These are phyloP conservation scores for Priceomyces haplophilus DNA, from an alignment of 805 yeast genomes.

Conservation along the genomic window DNA sequence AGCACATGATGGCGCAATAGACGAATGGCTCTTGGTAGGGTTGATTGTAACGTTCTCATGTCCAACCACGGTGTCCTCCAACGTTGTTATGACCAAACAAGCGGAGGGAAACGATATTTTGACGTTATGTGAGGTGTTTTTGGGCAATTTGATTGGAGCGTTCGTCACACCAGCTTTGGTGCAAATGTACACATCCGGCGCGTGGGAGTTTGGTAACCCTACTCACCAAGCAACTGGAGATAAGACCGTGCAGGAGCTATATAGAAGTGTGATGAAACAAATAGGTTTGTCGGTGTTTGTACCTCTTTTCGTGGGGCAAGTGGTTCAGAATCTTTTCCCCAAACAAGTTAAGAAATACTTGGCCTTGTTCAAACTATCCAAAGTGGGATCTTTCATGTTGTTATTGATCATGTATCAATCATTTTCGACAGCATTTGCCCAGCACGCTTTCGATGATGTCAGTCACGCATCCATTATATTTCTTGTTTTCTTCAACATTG, in stretches of 20 bases:
- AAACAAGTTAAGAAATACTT: slow-evolving; percentile 59
- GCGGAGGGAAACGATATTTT: slow-evolving; percentile 82
- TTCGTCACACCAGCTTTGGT: slow-evolving; percentile 83
- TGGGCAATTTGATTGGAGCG: slow-evolving; percentile 83
- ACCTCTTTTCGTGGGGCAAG: slow-evolving; percentile 87
- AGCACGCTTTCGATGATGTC: slow-evolving; percentile 70
- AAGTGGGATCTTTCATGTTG: slow-evolving; percentile 79
- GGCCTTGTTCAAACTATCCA: slow-evolving; percentile 56
- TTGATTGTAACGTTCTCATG: slow-evolving; percentile 79
- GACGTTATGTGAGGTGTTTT: slow-evolving; percentile 78
- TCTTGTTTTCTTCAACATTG: slow-evolving; percentile 79
- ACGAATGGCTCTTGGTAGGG: slow-evolving; percentile 77
- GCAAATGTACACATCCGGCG: slow-evolving; percentile 60
- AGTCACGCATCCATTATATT: slow-evolving; percentile 68
- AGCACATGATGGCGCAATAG: slow-evolving; percentile 57
- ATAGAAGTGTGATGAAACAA: slow-evolving; percentile 80
- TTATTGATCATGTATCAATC: slow-evolving; percentile 74
- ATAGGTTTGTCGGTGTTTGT: slow-evolving; percentile 80
- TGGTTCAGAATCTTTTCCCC: slow-evolving; percentile 67
- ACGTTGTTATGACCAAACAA: slow-evolving; percentile 85
- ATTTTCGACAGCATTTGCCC: slow-evolving; percentile 84
- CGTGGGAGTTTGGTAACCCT: slow-evolving; percentile 81
- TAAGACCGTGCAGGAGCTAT: slow-evolving; percentile 52
- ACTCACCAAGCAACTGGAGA: slow-evolving; percentile 45
- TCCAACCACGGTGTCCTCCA: slow-evolving; percentile 90